These are phyloP conservation scores for Pythium chondricola DNA, from an alignment of 352 stramenopile species.

Conservation along the genomic window DNA sequence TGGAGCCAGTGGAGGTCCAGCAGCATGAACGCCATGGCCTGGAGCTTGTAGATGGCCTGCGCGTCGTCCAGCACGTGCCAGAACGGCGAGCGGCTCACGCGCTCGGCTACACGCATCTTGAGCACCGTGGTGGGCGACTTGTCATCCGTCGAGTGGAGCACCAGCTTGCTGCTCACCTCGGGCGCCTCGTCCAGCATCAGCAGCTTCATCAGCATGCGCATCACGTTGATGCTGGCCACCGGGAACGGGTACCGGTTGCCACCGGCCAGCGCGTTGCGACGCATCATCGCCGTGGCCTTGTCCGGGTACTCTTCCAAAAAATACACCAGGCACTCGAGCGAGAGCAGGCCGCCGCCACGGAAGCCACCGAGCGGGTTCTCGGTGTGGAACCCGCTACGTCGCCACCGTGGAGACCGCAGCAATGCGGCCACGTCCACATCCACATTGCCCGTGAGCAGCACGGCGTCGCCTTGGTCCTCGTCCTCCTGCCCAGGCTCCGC, in stretches of 20 bases:
- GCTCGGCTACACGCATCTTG: conserved; percentile 67
- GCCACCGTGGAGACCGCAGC: conserved; percentile 58
- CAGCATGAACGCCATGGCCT: conserved; percentile 84
- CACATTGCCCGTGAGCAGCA: conserved; percentile 3
- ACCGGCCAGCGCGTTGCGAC: conserved; percentile 56
- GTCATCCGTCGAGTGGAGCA: conserved; percentile 43
- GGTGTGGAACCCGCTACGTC: conserved; percentile 72
- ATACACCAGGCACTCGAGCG: conserved; percentile 64
- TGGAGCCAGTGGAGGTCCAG: conserved; percentile 78
- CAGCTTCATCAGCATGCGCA: conserved; percentile 81
- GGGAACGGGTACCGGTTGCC: conserved; percentile 80
- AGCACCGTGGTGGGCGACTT: conserved; percentile 42
- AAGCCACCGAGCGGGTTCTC: conserved; percentile 73
- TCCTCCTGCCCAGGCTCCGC: conserved; percentile 16
- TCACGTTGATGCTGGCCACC: conserved; percentile 80
- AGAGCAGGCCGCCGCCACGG: conserved; percentile 63
- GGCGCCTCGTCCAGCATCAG: conserved; percentile 76
- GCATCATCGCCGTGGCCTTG: conserved; percentile 73
- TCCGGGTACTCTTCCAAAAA: conserved; percentile 78
- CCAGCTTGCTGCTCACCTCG: conserved; percentile 63
- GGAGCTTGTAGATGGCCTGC: conserved; percentile 64
- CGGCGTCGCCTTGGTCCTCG: conserved; percentile 14
- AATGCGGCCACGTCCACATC: conserved; percentile 41
- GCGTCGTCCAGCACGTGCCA: conserved; percentile 75
- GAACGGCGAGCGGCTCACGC: conserved; percentile 74